Conservation (phyloP, 1,139 yeast genomes). For the Blastobotrys serpentis region DNA sequence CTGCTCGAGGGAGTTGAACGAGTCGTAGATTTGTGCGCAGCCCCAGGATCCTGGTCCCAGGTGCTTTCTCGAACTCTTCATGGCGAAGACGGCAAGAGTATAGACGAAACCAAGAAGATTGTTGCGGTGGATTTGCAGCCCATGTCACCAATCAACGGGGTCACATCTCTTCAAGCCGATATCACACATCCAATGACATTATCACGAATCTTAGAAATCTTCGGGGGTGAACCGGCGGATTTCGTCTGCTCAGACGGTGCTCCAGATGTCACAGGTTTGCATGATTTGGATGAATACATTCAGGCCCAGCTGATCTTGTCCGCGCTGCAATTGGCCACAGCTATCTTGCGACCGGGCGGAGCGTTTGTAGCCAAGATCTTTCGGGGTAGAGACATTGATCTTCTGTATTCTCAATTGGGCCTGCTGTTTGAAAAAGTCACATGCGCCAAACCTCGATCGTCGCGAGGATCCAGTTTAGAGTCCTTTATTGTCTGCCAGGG, state of each 20-base stretch:
- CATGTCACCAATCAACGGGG: slow-evolving; percentile 91
- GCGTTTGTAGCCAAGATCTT: slow-evolving; percentile 93
- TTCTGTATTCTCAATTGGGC: slow-evolving; percentile 85
- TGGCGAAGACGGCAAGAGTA: neutral
- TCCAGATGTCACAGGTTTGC: slow-evolving; percentile 96
- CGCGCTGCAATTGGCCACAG: slow-evolving; percentile 87
- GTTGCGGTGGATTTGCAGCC: slow-evolving; percentile 97
- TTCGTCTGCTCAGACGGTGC: slow-evolving; percentile 98
- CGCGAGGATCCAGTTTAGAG: slow-evolving; percentile 90
- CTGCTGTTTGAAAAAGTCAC: slow-evolving; percentile 78
- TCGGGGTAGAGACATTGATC: slow-evolving; percentile 91
- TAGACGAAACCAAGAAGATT: slow-evolving; percentile 53
- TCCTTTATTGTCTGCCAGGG: slow-evolving; percentile 92
- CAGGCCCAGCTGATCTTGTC: slow-evolving; percentile 91
- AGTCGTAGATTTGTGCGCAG: slow-evolving; percentile 97
- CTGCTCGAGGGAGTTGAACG: slow-evolving; percentile 70
- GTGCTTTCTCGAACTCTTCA: slow-evolving; percentile 56
- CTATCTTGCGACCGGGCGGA: slow-evolving; percentile 85
- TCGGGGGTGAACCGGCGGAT: slow-evolving; percentile 92
- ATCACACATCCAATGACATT: slow-evolving; percentile 93
- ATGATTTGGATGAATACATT: slow-evolving; percentile 92
- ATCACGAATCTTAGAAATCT: slow-evolving; percentile 66
- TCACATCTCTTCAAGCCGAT: slow-evolving; percentile 88
- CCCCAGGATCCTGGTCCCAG: slow-evolving; percentile 99
- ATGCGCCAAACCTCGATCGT: slow-evolving; percentile 94